Percentiles rank a stretch among this genome's conserved stretches.
Conservation (phyloP, 495 filamentous ascomycete genomes). For the Penicillium nucicola region DNA sequence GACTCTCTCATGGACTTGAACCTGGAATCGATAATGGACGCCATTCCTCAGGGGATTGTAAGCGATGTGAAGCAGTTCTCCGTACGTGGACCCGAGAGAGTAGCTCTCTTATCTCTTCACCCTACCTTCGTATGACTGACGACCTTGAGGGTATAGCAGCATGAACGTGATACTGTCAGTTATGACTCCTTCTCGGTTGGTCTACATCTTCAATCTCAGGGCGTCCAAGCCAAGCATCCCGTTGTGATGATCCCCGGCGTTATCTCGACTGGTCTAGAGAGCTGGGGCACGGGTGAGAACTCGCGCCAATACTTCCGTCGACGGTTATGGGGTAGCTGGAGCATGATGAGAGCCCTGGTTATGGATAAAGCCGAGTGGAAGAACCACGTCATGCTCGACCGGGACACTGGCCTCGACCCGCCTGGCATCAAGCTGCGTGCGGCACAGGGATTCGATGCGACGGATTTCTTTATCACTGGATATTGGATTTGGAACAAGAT, state of each 20-base stretch:
- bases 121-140: not conserved
- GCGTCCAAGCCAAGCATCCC: constrained; percentile 77
- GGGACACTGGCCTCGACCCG: constrained; percentile 85
- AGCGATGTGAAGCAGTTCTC: constrained; percentile 80
- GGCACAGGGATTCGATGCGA: constrained; percentile 95
- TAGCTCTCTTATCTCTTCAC: not conserved
- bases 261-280: constrained; percentile 94
- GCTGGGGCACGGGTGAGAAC: constrained; percentile 81
- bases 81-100: constrained; percentile 40
- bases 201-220: constrained; percentile 75
- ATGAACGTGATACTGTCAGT: constrained; percentile 80
- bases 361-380: constrained; percentile 94
- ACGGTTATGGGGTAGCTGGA: constrained; percentile 95
- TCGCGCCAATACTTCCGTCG: constrained; percentile 91
- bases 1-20: constrained; percentile 78
- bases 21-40: constrained; percentile 77
- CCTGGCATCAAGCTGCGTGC: constrained; percentile 89
- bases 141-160: constrained; percentile 49
- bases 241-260: constrained; percentile 97
- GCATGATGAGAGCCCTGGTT: constrained; percentile 93
- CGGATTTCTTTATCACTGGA: constrained; percentile 79
- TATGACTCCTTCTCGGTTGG: constrained; percentile 94
- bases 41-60: constrained; percentile 76
- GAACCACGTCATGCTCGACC: constrained; percentile 94
- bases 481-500: constrained; percentile 99